A percentile compares a stretch with the other conserved stretches of the same genome.
phyloP scores from a whole-genome alignment of 2,329 filamentous ascomycete species.

The Didymella glomerata region DNA sequence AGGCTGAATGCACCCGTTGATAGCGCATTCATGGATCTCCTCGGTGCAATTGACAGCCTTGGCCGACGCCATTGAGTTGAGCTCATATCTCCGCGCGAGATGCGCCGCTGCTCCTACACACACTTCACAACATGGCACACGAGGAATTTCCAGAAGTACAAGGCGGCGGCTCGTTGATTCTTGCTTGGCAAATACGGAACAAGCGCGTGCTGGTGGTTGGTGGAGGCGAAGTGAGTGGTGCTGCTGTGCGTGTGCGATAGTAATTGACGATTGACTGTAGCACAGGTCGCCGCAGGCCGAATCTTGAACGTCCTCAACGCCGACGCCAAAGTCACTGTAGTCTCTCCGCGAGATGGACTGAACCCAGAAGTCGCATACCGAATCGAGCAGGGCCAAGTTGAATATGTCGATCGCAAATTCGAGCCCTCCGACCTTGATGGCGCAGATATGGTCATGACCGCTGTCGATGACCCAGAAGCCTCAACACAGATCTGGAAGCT shows the following conservation, averaged over 20 bases:
- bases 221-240: conserved; percentile 80
- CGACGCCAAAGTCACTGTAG: conserved; percentile 86
- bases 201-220: conserved; percentile 93
- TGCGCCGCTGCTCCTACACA: conserved; percentile 27
- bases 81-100: conserved; percentile 36
- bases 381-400: conserved; percentile 76
- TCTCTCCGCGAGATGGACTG: conserved; percentile 80
- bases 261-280: conserved; percentile 49
- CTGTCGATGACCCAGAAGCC: conserved; percentile 91
- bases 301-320: conserved; percentile 95
- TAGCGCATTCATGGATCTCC: conserved; percentile 9
- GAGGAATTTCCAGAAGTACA: conserved; percentile 78
- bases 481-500: conserved; percentile 91
- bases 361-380: conserved; percentile 89
- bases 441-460: conserved; percentile 87
- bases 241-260: conserved; percentile 12
- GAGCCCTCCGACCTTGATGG: conserved; percentile 84
- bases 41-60: conserved; percentile 17
- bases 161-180: conserved; percentile 88
- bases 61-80: conserved; percentile 24
- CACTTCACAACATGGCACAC: conserved; percentile 54
- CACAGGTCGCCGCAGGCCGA: conserved; percentile 90
- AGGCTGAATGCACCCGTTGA: conserved; percentile 2
- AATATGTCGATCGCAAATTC: conserved; percentile 84
- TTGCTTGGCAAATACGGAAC: conserved; percentile 93